Conservation (phyloP, 73 alveolate species). For the Paramecium sonneborni region DNA sequence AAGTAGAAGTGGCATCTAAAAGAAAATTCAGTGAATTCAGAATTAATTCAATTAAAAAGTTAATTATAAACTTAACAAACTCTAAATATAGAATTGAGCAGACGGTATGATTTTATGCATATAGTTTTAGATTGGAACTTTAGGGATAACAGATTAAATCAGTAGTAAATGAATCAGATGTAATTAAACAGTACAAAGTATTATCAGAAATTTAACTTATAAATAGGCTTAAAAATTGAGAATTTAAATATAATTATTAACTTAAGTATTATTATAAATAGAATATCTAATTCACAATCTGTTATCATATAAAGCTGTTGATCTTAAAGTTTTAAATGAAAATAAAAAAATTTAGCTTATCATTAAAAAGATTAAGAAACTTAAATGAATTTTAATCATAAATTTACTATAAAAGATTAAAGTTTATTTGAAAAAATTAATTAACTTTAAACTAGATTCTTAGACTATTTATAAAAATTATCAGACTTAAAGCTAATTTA, state of each 20-base stretch:
- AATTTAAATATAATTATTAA: not conserved
- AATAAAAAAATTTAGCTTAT: not conserved
- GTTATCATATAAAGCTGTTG: conserved; percentile 1
- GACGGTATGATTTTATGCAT: not conserved
- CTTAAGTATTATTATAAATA: not conserved
- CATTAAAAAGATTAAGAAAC: conserved; percentile 5
- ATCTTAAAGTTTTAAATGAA: not conserved
- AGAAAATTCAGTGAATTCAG: not conserved
- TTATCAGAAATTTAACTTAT: not conserved
- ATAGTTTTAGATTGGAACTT: not conserved
- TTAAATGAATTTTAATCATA: not conserved
- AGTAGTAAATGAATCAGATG: not conserved
- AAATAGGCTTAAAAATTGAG: not conserved
- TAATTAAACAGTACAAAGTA: not conserved
- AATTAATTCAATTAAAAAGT: not conserved
- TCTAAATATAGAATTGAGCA: not conserved
- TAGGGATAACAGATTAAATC: not conserved
- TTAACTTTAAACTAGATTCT: not conserved
- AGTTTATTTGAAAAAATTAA: conserved; percentile 37
- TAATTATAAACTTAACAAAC: not conserved
- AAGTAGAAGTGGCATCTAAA: not conserved
- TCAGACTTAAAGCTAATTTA: not conserved
- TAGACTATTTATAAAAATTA: not conserved
- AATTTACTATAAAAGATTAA: conserved; percentile 16
- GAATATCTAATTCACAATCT: not conserved